A percentile compares a stretch with the other conserved stretches of the same genome.
Evolutionary conservation across 2,329 filamentous ascomycete species (phyloP).

Genomic region (Cladophialophora carrionii): DNA sequence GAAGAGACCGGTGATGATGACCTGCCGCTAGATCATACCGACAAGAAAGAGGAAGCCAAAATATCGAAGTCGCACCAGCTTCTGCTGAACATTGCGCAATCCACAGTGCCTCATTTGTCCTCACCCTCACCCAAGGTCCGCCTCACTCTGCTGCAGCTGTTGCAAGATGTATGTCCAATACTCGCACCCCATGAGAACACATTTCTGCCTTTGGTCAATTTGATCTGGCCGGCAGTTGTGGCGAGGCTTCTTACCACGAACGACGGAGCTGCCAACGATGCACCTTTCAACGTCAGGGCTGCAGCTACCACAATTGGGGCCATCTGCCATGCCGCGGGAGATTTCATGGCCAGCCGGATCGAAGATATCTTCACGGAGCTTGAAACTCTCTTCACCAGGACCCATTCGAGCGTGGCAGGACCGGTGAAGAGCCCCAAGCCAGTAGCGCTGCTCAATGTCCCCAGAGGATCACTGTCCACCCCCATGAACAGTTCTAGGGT

Average conservation of each 20-base stretch:
- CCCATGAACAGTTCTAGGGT: not conserved
- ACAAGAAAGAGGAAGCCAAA: slow-evolving; percentile 46
- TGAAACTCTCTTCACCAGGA: slow-evolving; percentile 46
- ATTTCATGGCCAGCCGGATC: slow-evolving; percentile 78
- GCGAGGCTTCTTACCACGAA: slow-evolving; percentile 59
- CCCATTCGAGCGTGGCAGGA: not conserved
- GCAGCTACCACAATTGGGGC: slow-evolving; percentile 69
- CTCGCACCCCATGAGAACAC: slow-evolving; percentile 76
- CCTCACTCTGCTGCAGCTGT: slow-evolving; percentile 74
- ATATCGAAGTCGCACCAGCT: slow-evolving; percentile 77
- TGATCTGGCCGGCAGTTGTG: slow-evolving; percentile 82
- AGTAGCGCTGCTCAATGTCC: not conserved
- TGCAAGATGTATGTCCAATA: slow-evolving; percentile 71
- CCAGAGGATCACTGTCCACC: not conserved
- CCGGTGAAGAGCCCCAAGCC: not conserved
- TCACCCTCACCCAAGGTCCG: slow-evolving; percentile 79
- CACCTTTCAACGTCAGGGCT: slow-evolving; percentile 44
- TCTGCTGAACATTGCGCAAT: slow-evolving; percentile 75
- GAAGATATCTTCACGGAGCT: slow-evolving; percentile 65
- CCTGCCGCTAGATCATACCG: slow-evolving; percentile 6
- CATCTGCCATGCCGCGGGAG: slow-evolving; percentile 73
- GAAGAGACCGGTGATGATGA: slow-evolving; percentile 14
- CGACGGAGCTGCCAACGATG: slow-evolving; percentile 65
- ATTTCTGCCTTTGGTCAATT: slow-evolving; percentile 87
- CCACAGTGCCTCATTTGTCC: slow-evolving; percentile 89